Percentiles rank a stretch among this genome's conserved stretches.
These are phyloP conservation scores for Colletotrichum salicis DNA, from an alignment of 2,329 filamentous ascomycete genomes.

Conservation along the genomic window DNA sequence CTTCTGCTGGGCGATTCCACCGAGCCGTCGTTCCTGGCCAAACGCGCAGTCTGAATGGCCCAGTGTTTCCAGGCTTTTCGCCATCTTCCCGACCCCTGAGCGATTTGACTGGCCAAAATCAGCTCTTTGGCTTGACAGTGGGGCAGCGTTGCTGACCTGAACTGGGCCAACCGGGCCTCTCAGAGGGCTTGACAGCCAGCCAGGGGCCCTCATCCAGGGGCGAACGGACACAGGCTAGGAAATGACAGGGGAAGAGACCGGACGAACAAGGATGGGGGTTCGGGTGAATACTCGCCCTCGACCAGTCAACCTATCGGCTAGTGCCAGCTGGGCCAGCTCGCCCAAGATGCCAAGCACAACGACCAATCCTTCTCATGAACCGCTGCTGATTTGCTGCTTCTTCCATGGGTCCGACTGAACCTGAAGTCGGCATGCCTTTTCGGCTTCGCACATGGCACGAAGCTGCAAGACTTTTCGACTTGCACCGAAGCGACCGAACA, in stretches of 20 bases:
- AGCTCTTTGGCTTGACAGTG: neutral
- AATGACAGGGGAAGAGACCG: slow-evolving; percentile 29
- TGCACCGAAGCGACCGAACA: slow-evolving; percentile 5
- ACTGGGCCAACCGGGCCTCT: neutral
- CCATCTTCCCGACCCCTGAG: slow-evolving; percentile 21
- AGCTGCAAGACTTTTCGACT: slow-evolving; percentile 1
- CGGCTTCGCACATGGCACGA: slow-evolving; percentile 20
- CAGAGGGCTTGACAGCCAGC: slow-evolving; percentile 15
- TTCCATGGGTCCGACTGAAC: neutral
- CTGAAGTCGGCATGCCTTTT: slow-evolving; percentile 12
- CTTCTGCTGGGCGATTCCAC: slow-evolving; percentile 22
- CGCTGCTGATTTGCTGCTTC: neutral
- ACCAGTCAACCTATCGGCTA: slow-evolving; percentile 18
- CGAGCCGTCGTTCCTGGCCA: slow-evolving; percentile 14
- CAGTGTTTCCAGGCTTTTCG: slow-evolving; percentile 27
- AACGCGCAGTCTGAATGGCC: slow-evolving; percentile 28
- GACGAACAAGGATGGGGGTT: slow-evolving; percentile 25
- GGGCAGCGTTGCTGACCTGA: slow-evolving; percentile 8
- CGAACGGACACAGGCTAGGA: slow-evolving; percentile 7
- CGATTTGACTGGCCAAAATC: slow-evolving; percentile 8
- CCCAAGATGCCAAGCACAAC: slow-evolving; percentile 10
- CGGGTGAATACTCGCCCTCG: neutral
- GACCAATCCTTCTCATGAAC: slow-evolving; percentile 1
- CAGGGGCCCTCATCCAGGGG: neutral
- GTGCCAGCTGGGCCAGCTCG: neutral